Conservation (phyloP, 2,329 filamentous ascomycete species). For the Microsporum canis region DNA sequence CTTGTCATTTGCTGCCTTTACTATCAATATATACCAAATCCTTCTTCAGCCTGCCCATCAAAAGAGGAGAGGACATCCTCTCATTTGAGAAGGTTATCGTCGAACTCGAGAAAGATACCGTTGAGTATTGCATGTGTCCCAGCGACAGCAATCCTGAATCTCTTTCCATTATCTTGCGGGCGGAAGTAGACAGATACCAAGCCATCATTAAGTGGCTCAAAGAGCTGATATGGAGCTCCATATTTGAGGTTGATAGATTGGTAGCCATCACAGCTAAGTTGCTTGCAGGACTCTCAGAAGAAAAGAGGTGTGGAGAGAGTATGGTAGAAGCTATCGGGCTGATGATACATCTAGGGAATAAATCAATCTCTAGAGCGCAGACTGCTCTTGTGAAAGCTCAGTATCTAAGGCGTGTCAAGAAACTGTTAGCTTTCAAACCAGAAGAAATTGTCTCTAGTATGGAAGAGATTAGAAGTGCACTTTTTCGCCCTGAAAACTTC, state of each 20-base stretch:
- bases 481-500: conserved; percentile 78
- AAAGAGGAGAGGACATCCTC: conserved; percentile 60
- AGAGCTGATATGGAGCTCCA: conserved; percentile 73
- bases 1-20: conserved; percentile 72
- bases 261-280: conserved; percentile 62
- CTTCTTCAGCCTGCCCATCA: conserved; percentile 87
- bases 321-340: conserved; percentile 54
- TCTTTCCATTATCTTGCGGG: conserved; percentile 67
- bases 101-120: conserved; percentile 80
- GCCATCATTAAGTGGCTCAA: conserved; percentile 73
- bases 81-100: conserved; percentile 89
- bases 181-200: conserved; percentile 78
- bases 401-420: conserved; percentile 76
- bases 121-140: conserved; percentile 65
- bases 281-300: conserved; percentile 80
- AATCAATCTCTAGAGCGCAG: conserved; percentile 65
- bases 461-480: conserved; percentile 58
- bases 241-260: conserved; percentile 66
- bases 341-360: conserved; percentile 67
- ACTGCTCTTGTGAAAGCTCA: conserved; percentile 75
- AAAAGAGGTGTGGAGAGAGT: conserved; percentile 66
- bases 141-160: conserved; percentile 62
- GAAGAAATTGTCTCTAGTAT: conserved; percentile 65
- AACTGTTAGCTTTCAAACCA: conserved; percentile 65
- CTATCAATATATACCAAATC: conserved; percentile 76